Base-by-base conservation (phyloP, 2,329 filamentous ascomycete species). In the Exophiala viscosa region DNA sequence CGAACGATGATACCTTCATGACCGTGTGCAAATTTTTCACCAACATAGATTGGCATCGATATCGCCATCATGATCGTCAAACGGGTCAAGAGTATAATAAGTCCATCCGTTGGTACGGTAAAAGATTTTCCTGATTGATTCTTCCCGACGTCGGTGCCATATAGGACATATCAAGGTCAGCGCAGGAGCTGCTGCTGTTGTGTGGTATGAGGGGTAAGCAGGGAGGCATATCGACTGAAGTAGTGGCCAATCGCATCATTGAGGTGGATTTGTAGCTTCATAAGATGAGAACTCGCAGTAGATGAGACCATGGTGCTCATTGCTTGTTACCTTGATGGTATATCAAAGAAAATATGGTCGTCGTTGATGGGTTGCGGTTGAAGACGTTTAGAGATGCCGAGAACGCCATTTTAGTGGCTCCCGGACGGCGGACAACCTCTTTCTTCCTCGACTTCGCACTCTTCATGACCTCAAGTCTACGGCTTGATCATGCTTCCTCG, bases 401-500 rank as follows among this genome's bases (percentile, higher is more conserved):
- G 54, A 52, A 14, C 31, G 17, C 48, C 52, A 34, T 48, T 55
- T 58, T 58, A 55, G 50, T 50, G 50, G 52, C 52, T 28, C 39
- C 43, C 39, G n/a, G 44, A 53, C 49, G 44, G 44, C 49, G 45
- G 45, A 36, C 42, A 47, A 47, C 50, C 44, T 54, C 50, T 51
- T 46, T 52, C 47, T 40, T 48, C 36, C 43, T 15, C 44, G 36
- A 31, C 38, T 38, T 54, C 52, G 18, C 43, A 15, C 17, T 45
- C 41, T 42, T 33, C 34, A 18, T 17, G 10, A 46, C 50, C 46
- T 38, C 54, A 40, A 31, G 18, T 23, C 47, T 49, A 46, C 43
- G 45, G 47, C 43, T 46, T 59, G 56, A 59, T 56, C 52, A 52
- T 56, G 52, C 46, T 39, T 54, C 38, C 35, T 45, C 43, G 18